Evolutionary conservation across 2,329 filamentous ascomycete genomes (phyloP), one percentile per base, ranked within the genome.

Genomic region (Alternaria arbusti): DNA sequence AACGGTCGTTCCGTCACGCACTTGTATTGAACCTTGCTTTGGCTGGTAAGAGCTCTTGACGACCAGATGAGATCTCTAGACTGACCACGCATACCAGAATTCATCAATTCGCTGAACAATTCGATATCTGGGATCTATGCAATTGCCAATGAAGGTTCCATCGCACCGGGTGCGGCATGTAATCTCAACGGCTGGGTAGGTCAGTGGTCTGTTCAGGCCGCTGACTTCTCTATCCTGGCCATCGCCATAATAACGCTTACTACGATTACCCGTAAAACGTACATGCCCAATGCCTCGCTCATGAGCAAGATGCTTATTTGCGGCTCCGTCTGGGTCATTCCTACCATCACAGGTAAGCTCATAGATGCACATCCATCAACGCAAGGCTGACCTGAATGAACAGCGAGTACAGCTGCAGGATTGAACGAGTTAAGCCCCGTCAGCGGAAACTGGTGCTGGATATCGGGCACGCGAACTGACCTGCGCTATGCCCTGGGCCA

Each of bases 191-290:
- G 82, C 36, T 83, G 80, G 71, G 64, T 84, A 40, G 82, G 82
- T 23, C 84, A 85, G 57, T 74, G 84, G 49, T 83, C 80, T 3
- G 83, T 45, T 4, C 45, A 72, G 67, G 75, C 73, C 6, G 71
- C 74, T 51, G 76, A 77, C 61, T 78, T 84, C 62, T 81, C 79
- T 28, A 82, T 85, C 56, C 74, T 85, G 13, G 79, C 82, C 36
- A 84, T 85, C 25, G 77, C 82, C 12, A 73, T 85, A 17, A 75
- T 81, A 2, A 83, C 82, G 5, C 74, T 83, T 11, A 74, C 82
- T 30, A 81, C 80, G 0, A 77, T 84, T 12, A 78, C 74, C 15
- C 73, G 76, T 52, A 75, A 72, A 55, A 75, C 78, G 4, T 75
- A 76, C 43, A 68, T 81, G 62, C 72, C 77, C n/a, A 66, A 78